Base-by-base conservation (phyloP, 1,284 basidiomycete species). In the Irpex lacteus region DNA sequence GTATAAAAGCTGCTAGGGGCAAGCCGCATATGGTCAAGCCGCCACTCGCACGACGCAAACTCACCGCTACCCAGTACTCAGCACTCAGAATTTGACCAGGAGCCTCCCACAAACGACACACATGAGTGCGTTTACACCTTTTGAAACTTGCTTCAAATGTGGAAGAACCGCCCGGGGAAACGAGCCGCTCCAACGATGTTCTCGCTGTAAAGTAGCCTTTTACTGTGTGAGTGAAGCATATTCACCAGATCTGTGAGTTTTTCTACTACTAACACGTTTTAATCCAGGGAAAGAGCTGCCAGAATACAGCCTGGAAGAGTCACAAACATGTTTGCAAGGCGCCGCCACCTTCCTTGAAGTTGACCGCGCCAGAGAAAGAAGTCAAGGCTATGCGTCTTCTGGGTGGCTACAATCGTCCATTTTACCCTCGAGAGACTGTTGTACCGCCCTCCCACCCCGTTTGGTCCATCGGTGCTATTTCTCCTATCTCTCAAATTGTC, bases 401-500 rank as follows among this genome's bases (percentile, higher is more conserved):
- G n/a, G 60, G 59, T n/a, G 60, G 63, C 5, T 19, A 34, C n/a
- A 52, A 60, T 36, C 11, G 21, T 2, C 62, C 65, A 18, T 64
- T 62, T 59, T 36, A 61, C 21, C 63, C 63, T 21, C 2, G 18
- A 9, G 26, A 9, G 5, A 34, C 37, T 18, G 40, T 50, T 4
- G 60, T 66, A 6, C 15, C 60, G 2, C 55, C 63, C 6, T 36
- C 44, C 18, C 63, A 65, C 56, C 53, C 63, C 7, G 60, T 66
- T 3, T 66, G 65, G 65, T 36, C 7, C 18, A 55, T 38, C 7
- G 65, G 65, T 21, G 53, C 34, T 13, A 37, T 62, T 11, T 64
- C 65, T 32, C 60, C 65, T 7, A 13, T 64, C 32, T 64, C 63
- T 6, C 59, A 60, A 47, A 34, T 66, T 15, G 60, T 64, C 37